phyloP scores from a whole-genome alignment of 2,329 filamentous ascomycete species.

The Exophiala dermatitidis region DNA sequence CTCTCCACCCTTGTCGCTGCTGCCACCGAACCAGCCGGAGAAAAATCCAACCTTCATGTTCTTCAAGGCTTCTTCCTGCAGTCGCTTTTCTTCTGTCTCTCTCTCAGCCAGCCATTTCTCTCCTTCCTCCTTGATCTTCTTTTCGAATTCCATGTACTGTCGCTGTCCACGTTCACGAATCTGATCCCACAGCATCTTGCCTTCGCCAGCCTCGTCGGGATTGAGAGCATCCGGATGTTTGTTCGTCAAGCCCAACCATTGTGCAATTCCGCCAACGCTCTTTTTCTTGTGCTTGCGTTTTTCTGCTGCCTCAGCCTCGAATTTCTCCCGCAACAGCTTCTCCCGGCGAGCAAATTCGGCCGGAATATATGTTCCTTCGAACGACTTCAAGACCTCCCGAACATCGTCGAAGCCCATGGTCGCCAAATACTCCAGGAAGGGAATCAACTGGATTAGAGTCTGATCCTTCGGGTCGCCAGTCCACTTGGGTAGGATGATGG shows the following conservation, averaged over 20 bases:
- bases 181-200: constrained; percentile 95
- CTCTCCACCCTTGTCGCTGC: constrained; percentile 27
- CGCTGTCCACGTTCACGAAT: constrained; percentile 85
- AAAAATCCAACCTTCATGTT: constrained; percentile 71
- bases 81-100: constrained; percentile 77
- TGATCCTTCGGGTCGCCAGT: constrained; percentile 74
- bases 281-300: constrained; percentile 54
- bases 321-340: constrained; percentile 74
- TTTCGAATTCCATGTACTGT: constrained; percentile 82
- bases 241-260: constrained; percentile 67
- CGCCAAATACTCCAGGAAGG: constrained; percentile 94
- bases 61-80: constrained; percentile 83
- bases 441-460: constrained; percentile 80
- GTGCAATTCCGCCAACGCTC: constrained; percentile 62
- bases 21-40: constrained; percentile 47
- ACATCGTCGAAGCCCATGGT: constrained; percentile 89
- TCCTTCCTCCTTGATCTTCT: constrained; percentile 85
- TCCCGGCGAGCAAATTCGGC: constrained; percentile 84
- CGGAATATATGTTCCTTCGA: constrained; percentile 82
- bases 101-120: constrained; percentile 96
- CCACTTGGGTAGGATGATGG: constrained; percentile 87
- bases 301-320: constrained; percentile 57
- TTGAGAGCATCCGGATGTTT: constrained; percentile 58
- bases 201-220: constrained; percentile 57
- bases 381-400: constrained; percentile 76